Conservation (phyloP, 768 basidiomycete genomes). For the Tephrocybe sp. region DNA sequence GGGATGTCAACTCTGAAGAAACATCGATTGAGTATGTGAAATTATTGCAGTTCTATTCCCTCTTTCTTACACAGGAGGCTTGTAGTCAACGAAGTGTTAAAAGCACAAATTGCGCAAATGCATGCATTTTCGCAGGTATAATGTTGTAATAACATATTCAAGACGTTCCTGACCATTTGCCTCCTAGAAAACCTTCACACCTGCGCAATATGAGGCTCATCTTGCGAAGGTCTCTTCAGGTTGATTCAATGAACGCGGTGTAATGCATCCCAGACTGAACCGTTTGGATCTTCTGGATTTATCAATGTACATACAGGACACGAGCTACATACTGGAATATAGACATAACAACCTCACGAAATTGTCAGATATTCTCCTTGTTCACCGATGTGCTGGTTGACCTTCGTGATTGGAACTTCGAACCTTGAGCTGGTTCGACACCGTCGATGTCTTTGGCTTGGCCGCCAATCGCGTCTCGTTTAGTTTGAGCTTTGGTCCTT, state of each 20-base stretch:
- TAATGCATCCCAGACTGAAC: not conserved
- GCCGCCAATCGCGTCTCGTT: too few species aligned
- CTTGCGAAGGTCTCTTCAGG: conserved; percentile 5
- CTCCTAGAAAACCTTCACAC: conserved; percentile 69
- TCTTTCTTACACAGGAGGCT: conserved; percentile 1
- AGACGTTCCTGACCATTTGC: not conserved
- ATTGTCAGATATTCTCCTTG: conserved; percentile 13
- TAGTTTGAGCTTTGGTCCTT: not conserved
- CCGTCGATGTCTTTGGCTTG: conserved; percentile 1
- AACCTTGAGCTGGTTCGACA: not conserved
- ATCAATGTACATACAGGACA: not conserved
- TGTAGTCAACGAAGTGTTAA: conserved; percentile 75
- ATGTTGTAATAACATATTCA: not conserved
- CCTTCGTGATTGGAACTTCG: conserved; percentile 1
- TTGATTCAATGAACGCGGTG: not conserved
- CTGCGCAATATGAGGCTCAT: conserved; percentile 55
- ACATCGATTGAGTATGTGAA: conserved; percentile 60
- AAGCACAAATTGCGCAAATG: conserved; percentile 72
- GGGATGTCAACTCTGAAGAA: conserved; percentile 78
- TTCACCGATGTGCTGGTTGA: conserved; percentile 5
- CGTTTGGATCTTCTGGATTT: not conserved
- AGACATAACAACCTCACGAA: not conserved
- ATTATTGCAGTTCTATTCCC: not conserved
- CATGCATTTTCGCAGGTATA: conserved; percentile 89
- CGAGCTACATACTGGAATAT: not conserved